These are phyloP conservation scores for Mortierella sp. DNA, from an alignment of 371 early-diverging fungal genomes.

Conservation along the genomic window DNA sequence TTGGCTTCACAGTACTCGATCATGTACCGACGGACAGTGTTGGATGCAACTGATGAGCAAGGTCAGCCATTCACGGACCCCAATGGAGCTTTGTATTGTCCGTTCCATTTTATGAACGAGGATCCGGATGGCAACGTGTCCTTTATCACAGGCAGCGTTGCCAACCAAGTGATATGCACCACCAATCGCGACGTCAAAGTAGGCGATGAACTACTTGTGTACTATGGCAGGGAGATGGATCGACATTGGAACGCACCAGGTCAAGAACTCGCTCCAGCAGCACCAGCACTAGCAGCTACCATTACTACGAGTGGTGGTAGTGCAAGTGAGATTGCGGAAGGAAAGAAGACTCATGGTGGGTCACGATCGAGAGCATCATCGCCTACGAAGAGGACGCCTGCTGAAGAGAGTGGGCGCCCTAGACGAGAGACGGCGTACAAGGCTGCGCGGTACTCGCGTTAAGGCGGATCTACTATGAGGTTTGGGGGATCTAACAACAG, in stretches of 20 bases:
- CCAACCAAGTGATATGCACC: conserved; percentile 84
- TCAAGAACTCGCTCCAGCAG: background rate
- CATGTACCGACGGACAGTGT: conserved; percentile 82
- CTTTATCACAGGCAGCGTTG: conserved; percentile 75
- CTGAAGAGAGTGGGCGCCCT: conserved; percentile 30
- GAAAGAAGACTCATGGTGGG: conserved; percentile 11
- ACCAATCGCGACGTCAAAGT: conserved; percentile 69
- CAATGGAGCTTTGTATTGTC: conserved; percentile 73
- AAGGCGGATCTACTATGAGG: no score
- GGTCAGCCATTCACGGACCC: conserved; percentile 77
- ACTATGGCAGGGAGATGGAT: conserved; percentile 74
- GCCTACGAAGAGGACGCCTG: conserved; percentile 7
- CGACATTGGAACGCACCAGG: conserved; percentile 26
- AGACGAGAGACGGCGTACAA: conserved; percentile 35
- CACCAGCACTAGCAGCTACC: background rate
- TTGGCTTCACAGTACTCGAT: conserved; percentile 80
- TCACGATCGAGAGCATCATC: conserved; percentile 46
- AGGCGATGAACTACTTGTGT: conserved; percentile 85
- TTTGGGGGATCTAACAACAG: no score
- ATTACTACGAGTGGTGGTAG: conserved; percentile 11
- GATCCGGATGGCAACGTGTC: conserved; percentile 69
- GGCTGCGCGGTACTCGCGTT: conserved; percentile 47
- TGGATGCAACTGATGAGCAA: conserved; percentile 85
- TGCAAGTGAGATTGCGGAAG: background rate
- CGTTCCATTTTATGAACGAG: conserved; percentile 90